Evolutionary conservation across 2,329 filamentous ascomycete species (phyloP).

Genomic region (Colletotrichum phormii): DNA sequence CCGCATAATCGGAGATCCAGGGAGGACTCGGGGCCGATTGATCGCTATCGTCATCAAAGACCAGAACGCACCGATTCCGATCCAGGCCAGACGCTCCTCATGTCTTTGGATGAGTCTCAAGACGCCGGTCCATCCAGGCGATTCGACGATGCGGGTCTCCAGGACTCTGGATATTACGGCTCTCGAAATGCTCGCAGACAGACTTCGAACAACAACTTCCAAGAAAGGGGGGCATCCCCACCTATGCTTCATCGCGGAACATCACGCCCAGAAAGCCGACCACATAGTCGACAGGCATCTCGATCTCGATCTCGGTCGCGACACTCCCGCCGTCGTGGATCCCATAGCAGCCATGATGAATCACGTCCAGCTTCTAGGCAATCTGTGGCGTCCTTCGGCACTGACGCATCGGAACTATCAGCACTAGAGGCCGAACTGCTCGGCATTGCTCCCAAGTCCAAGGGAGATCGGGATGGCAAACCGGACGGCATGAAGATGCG

Average conservation of each 20-base stretch:
- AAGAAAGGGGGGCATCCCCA: neutral
- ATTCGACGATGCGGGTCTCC: neutral
- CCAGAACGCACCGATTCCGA: conserved; percentile 8
- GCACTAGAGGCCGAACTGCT: conserved; percentile 53
- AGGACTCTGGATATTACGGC: conserved; percentile 13
- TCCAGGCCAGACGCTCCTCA: neutral
- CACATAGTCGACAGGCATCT: conserved; percentile 7
- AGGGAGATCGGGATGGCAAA: conserved; percentile 43
- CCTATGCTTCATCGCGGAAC: conserved; percentile 8
- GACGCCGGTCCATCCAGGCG: conserved; percentile 3
- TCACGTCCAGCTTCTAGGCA: conserved; percentile 34
- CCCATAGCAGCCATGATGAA: conserved; percentile 24
- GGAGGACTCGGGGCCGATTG: conserved; percentile 14
- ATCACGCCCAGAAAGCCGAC: conserved; percentile 12
- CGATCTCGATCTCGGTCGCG: conserved; percentile 7
- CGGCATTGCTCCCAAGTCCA: conserved; percentile 45
- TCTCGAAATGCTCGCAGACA: conserved; percentile 11
- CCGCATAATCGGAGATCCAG: conserved; percentile 1
- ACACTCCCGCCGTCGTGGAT: conserved; percentile 8
- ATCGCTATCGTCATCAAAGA: conserved; percentile 23
- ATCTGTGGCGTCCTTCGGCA: conserved; percentile 22
- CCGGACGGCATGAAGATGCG: conserved; percentile 43
- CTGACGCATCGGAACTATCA: conserved; percentile 48
- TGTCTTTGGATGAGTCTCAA: neutral
- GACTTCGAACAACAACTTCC: conserved; percentile 1